phyloP scores from a whole-genome alignment of 306 rosid genomes.

The Crotalaria pallida region DNA sequence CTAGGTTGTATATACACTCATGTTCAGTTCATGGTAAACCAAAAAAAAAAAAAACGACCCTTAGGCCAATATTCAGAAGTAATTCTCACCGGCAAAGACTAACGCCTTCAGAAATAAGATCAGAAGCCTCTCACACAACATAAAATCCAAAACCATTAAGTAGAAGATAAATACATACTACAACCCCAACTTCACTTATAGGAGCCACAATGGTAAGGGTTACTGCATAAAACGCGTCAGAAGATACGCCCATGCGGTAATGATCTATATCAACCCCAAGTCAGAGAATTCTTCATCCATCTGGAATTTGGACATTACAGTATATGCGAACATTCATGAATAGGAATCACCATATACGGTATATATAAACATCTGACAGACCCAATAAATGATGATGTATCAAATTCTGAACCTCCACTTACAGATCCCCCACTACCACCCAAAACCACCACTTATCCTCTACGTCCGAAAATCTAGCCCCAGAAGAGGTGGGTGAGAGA shows the following conservation, averaged over 20 bases:
- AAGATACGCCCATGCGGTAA: constrained; percentile 42
- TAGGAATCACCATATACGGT: constrained; percentile 26
- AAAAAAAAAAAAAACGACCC: too few species aligned
- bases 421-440: constrained; percentile 18
- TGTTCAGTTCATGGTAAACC: background rate
- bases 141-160: constrained; percentile 21
- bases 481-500: constrained; percentile 29
- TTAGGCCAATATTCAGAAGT: background rate
- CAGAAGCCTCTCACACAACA: background rate
- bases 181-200: background rate
- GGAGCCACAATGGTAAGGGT: background rate
- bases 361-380: constrained; percentile 22
- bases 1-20: background rate
- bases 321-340: constrained; percentile 28
- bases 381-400: constrained; percentile 23
- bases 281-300: constrained; percentile 27
- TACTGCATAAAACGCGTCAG: constrained; percentile 3
- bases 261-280: constrained; percentile 24
- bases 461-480: constrained; percentile 25
- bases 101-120: constrained; percentile 5
- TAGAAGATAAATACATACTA: background rate
- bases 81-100: constrained; percentile 18
- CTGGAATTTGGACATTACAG: constrained; percentile 23
- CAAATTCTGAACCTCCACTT: constrained; percentile 17
- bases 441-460: constrained; percentile 22